Percentiles rank a stretch among this genome's conserved stretches.
Conservation (phyloP, 2,329 filamentous ascomycete genomes). For the Aspergillus transmontanensis region DNA sequence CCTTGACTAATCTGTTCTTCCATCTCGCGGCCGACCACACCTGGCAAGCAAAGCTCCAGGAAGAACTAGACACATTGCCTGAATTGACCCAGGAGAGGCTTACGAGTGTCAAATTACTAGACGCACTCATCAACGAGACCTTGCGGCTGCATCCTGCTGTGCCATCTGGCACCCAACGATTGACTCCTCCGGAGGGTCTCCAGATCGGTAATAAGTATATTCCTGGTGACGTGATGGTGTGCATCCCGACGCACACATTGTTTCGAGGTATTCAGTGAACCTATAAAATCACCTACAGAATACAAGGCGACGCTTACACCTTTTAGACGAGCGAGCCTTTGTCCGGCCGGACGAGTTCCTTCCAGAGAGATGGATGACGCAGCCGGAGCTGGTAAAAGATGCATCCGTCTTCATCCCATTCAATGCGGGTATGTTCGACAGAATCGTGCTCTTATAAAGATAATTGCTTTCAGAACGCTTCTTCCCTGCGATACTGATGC, state of each 20-base stretch:
- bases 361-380: slow-evolving; percentile 21
- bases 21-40: slow-evolving; percentile 1
- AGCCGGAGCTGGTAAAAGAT: slow-evolving; percentile 19
- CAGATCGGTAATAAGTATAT: slow-evolving; percentile 11
- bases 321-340: slow-evolving; percentile 8
- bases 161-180: slow-evolving; percentile 6
- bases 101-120: slow-evolving; percentile 7
- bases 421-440: slow-evolving; percentile 11
- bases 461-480: neutral
- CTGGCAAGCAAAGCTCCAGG: neutral
- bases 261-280: neutral
- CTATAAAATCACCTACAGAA: too few relatives aligned
- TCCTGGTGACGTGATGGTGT: neutral
- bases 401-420: slow-evolving; percentile 20
- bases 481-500: neutral
- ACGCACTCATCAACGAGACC: slow-evolving; percentile 24
- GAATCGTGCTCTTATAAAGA: neutral
- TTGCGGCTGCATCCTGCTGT: slow-evolving; percentile 12
- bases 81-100: slow-evolving; percentile 6
- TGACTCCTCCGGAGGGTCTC: slow-evolving; percentile 12
- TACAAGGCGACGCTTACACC: neutral
- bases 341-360: slow-evolving; percentile 14
- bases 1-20: slow-evolving; percentile 10
- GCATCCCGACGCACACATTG: neutral
- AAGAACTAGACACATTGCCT: slow-evolving; percentile 10